Evolutionary conservation across 1,139 yeast species (phyloP), one percentile per base, ranked within the genome.

Genomic region (Magnusiomyces magnusii): DNA sequence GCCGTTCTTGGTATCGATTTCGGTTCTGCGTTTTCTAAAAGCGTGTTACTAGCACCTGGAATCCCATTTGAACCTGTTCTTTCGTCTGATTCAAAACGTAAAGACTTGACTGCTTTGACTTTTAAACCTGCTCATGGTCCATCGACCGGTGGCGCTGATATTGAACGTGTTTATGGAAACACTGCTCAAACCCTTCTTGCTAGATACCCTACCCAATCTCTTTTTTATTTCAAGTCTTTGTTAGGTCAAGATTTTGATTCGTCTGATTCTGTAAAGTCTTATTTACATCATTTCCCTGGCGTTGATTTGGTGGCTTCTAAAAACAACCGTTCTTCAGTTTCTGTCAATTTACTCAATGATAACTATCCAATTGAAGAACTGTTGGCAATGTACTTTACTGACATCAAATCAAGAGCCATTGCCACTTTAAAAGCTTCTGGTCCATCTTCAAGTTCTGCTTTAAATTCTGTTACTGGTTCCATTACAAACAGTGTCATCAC

Each of bases 41-140:
- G 96, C 1, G 89, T 87, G 56, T 77, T 93, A 57, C 86, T 95
- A 54, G 97, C 97, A 0, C 98, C 98, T 0, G 90, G 92, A 10
- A 83, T 91, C 36, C 87, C 92, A 23, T 85, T 91, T 70, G 99
- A 93, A 68, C 80, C 93, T 55, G 86, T 93, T 15, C 76, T 93
- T 61, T 89, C 97, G 2, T 86, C 89, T 50, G 98, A 93, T 68
- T 88, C 97, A 7, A 90, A 91, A 72, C 80, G 99, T 61, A 93
- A 93, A 71, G 98, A 93, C 67, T 77, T 84, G 15, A 80, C 92
- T 1, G 97, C 95, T 0, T 67, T 93, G 34, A 85, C 88, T 1
- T 78, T 92, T 62, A 81, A 87, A 64, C 60, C 63, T 7, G 66
- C 76, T 15, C 76, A 75, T 17, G 66, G 63, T 1, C 47, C 55